Evolutionary conservation across 257 asterid genomes (phyloP).

Genomic region (Plantago elongata): DNA sequence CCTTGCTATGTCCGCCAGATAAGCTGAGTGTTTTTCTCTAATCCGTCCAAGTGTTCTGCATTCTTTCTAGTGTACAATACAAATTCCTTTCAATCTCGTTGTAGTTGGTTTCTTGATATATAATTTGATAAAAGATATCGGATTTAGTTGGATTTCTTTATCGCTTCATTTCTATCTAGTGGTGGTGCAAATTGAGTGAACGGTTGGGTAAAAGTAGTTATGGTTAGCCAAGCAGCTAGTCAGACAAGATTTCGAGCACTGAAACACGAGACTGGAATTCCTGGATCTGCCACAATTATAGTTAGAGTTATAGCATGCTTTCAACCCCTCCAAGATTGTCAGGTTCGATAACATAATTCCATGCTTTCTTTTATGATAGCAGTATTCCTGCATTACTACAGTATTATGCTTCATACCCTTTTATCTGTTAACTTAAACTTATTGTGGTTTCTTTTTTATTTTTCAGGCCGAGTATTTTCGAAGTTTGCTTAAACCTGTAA

Average conservation of each 20-base stretch:
- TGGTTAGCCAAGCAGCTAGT: constrained; percentile 98
- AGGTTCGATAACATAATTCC: constrained; percentile 40
- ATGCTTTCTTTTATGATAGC: background rate
- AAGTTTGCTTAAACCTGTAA: constrained; percentile 85
- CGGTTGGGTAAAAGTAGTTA: constrained; percentile 72
- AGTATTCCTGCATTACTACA: too few species aligned
- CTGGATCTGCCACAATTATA: constrained; percentile 79
- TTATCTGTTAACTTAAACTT: constrained; percentile 17
- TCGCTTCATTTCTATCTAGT: background rate
- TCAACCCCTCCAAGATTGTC: constrained; percentile 98
- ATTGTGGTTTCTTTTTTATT: constrained; percentile 18
- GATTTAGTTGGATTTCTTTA: constrained; percentile 6
- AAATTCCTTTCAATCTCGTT: constrained; percentile 11
- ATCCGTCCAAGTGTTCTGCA: background rate
- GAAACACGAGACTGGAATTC: constrained; percentile 89
- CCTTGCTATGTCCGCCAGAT: constrained; percentile 76
- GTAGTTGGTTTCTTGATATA: constrained; percentile 17
- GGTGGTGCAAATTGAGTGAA: constrained; percentile 33
- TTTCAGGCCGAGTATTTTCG: constrained; percentile 98
- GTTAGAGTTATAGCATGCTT: constrained; percentile 97
- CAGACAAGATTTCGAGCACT: constrained; percentile 94
- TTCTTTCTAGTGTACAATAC: background rate
- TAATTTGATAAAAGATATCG: constrained; percentile 19
- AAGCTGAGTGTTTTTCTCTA: constrained; percentile 39
- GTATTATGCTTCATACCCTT: background rate